Percentiles rank a stretch among this genome's conserved stretches.
Conservation (phyloP, 306 rosid genomes). For the Cucumis cinereus region DNA sequence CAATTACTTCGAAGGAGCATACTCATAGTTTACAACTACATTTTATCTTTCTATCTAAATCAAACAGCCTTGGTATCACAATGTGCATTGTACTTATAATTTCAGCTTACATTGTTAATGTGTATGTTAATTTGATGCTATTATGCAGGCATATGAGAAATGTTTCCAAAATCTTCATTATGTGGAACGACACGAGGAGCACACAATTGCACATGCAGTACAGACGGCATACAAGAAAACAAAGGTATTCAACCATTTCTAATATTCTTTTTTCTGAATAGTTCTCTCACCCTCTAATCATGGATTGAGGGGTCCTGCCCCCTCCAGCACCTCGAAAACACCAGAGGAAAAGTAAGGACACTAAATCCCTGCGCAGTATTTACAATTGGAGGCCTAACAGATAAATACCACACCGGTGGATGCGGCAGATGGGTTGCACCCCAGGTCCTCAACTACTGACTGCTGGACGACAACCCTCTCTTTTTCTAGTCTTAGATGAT, state of each 20-base stretch:
- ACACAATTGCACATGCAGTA: slow-evolving; percentile 93
- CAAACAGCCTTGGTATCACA: not conserved
- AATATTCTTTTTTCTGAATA: not conserved
- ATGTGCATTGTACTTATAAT: not conserved
- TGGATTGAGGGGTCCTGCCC: not conserved
- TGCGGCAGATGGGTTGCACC: not conserved
- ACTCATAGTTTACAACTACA: not conserved
- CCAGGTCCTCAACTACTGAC: not conserved
- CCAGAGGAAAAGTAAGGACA: not conserved
- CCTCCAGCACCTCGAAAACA: not conserved
- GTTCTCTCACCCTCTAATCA: not conserved
- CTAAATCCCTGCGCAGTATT: too few species aligned
- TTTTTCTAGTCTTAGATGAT: not conserved
- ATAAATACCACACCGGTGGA: not conserved
- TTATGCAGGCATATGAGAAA: slow-evolving; percentile 78
- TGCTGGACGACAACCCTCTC: not conserved
- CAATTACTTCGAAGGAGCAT: not conserved
- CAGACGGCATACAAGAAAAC: slow-evolving; percentile 68
- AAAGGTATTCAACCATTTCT: slow-evolving; percentile 33
- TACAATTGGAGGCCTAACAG: too few species aligned
- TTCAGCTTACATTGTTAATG: not conserved
- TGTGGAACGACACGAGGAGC: slow-evolving; percentile 78
- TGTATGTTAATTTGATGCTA: not conserved
- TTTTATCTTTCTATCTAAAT: not conserved
- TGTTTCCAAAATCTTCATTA: slow-evolving; percentile 87